Evolutionary conservation across 2,329 filamentous ascomycete species (phyloP).

Genomic region (Alternaria conjuncta): DNA sequence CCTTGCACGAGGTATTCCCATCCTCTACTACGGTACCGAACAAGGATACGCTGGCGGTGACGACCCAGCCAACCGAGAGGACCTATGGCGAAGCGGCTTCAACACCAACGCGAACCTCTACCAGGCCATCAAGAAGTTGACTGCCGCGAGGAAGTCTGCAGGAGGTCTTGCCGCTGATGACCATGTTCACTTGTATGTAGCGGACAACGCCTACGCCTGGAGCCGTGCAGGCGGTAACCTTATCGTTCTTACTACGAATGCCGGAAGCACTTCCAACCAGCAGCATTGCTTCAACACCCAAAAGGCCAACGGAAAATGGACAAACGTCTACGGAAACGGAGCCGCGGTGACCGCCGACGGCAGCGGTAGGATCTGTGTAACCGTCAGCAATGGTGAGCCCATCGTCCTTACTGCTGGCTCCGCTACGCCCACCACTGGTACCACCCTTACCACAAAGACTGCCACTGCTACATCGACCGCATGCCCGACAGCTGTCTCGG

Average conservation of each 20-base stretch:
- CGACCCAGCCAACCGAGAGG: slow-evolving; percentile 51
- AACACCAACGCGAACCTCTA: slow-evolving; percentile 39
- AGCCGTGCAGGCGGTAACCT: slow-evolving; percentile 54
- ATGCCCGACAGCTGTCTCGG: slow-evolving; percentile 39
- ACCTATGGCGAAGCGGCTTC: slow-evolving; percentile 48
- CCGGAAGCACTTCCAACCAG: slow-evolving; percentile 48
- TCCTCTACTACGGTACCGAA: slow-evolving; percentile 50
- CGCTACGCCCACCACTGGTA: slow-evolving; percentile 15
- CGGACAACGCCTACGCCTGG: slow-evolving; percentile 55
- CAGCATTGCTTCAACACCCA: slow-evolving; percentile 54
- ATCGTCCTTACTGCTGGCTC: slow-evolving; percentile 47
- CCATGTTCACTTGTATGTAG: slow-evolving; percentile 54
- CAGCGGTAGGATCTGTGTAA: slow-evolving; percentile 52
- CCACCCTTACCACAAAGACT: slow-evolving; percentile 19
- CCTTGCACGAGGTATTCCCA: slow-evolving; percentile 48
- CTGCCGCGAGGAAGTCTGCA: slow-evolving; percentile 38
- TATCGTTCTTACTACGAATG: slow-evolving; percentile 56
- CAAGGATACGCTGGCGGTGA: slow-evolving; percentile 46
- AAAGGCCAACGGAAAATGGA: slow-evolving; percentile 50
- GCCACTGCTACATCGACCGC: slow-evolving; percentile 14
- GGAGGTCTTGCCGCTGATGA: slow-evolving; percentile 55
- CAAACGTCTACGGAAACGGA: slow-evolving; percentile 48
- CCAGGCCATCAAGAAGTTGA: slow-evolving; percentile 35
- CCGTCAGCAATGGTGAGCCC: slow-evolving; percentile 52
- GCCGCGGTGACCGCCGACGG: slow-evolving; percentile 49